Base-by-base conservation (phyloP, 176 grass and related monocot genomes). In the Lolium multiflorum region DNA sequence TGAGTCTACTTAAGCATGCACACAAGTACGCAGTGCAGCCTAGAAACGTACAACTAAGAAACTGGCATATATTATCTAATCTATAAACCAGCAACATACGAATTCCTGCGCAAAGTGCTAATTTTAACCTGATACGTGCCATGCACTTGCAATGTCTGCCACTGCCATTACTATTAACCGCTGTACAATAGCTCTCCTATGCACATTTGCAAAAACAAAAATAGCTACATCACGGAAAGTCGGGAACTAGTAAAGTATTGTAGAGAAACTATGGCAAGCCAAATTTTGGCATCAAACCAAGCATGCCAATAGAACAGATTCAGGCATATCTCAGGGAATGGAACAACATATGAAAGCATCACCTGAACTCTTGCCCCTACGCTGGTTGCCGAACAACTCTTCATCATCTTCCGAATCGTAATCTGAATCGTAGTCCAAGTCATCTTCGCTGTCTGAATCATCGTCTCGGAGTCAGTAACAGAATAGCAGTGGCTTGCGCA, bases 291-390 rank as follows among this genome's bases (percentile, higher is more conserved):
- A 66, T 64, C 61, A 64, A 5, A 14, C 61, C 11, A 31, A 28
- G 25, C 24, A 64, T 15, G 61, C 63, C 5, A 6, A 66, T 66
- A 17, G 5, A 66, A 37, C 5, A 37, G 63, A 15, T 35, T 37
- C 28, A 37, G 14, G 28, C 56, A 84, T 56, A 65, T 89, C 7
- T 81, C 35, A 74, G 17, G 54, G 13, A 72, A 72, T 79, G 35
- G 26, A 72, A 63, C 5, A 77, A 41, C 18, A 81, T 37, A 22
- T 65, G 84, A 25, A 80, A 62, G 0, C 59, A 81, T 88, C 90
- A 94, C 97, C 92, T 85, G 87, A 87, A 82, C 90, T 97, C 89
- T 97, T 94, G 11, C 77, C 82, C 52, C 58, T 82, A 68, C 5
- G 38, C 84, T 82, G 88, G 56, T 81, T 65, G 49, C 76, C 47